Evolutionary conservation across 2,329 filamentous ascomycete genomes (phyloP).

Genomic region (Botrytis cinerea): DNA sequence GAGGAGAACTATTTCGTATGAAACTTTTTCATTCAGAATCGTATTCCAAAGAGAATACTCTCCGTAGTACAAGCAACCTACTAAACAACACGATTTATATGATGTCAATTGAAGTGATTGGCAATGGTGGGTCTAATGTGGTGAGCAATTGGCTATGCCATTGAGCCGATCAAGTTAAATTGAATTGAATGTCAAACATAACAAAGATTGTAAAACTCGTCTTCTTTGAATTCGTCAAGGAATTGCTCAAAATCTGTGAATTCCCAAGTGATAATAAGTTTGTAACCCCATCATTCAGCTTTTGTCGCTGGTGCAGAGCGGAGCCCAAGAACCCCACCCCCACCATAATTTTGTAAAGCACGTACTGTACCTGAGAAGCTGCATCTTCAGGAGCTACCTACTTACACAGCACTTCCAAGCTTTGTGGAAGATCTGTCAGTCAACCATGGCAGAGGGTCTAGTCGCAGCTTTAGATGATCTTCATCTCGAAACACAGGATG

Average conservation of each 20-base stretch:
- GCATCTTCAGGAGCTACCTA: slow-evolving; percentile 5
- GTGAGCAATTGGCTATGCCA: background rate
- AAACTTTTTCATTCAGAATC: background rate
- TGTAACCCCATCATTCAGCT: background rate
- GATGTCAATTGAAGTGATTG: background rate
- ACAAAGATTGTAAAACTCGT: background rate
- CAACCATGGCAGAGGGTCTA: slow-evolving; percentile 43
- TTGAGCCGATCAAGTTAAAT: background rate
- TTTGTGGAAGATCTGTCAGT: slow-evolving; percentile 3
- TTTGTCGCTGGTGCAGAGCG: background rate
- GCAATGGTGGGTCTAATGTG: background rate
- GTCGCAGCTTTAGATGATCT: slow-evolving; percentile 54
- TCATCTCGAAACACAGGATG: slow-evolving; percentile 44
- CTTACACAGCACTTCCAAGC: slow-evolving; percentile 2
- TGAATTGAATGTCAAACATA: background rate
- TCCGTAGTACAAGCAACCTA: background rate
- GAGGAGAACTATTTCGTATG: background rate
- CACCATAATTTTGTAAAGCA: slow-evolving; percentile 17
- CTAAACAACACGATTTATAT: background rate
- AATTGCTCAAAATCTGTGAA: background rate
- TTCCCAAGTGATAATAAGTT: background rate
- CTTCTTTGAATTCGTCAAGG: background rate
- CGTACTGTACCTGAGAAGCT: slow-evolving; percentile 1
- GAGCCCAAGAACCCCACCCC: slow-evolving; percentile 2
- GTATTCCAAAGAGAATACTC: background rate